Evolutionary conservation across 2,329 filamentous ascomycete species (phyloP).

Genomic region (Aspergillus sp.): DNA sequence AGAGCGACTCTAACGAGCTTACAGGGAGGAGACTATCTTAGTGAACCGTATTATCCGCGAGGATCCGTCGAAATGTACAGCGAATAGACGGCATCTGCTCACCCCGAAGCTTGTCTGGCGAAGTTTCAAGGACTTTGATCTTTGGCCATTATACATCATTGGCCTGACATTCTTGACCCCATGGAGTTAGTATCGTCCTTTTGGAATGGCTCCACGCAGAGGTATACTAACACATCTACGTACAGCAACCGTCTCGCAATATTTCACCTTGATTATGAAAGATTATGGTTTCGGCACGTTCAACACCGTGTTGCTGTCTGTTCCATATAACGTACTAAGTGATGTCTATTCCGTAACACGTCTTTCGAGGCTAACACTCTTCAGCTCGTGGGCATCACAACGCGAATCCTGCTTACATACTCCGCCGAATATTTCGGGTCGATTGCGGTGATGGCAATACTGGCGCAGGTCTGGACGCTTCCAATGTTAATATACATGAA

Average conservation of each 20-base stretch:
- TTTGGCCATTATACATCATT: constrained; percentile 55
- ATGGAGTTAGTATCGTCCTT: constrained; percentile 8
- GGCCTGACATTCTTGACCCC: constrained; percentile 42
- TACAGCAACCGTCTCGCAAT: constrained; percentile 23
- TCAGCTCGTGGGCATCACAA: constrained; percentile 12
- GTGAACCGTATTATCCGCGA: constrained; percentile 59
- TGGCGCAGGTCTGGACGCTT: constrained; percentile 55
- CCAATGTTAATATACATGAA: constrained; percentile 55
- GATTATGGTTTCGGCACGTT: constrained; percentile 57
- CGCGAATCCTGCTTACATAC: constrained; percentile 27
- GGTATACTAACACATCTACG: not conserved
- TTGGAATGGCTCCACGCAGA: not conserved
- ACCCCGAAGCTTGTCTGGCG: constrained; percentile 48
- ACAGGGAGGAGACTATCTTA: constrained; percentile 63
- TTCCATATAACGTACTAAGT: constrained; percentile 40
- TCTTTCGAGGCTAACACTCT: constrained; percentile 3
- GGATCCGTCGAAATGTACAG: constrained; percentile 54
- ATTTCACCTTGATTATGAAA: constrained; percentile 39
- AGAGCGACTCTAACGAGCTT: not conserved
- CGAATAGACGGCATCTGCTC: constrained; percentile 56
- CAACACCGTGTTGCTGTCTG: constrained; percentile 58
- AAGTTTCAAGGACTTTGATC: constrained; percentile 53
- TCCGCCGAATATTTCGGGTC: constrained; percentile 43
- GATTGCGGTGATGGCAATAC: constrained; percentile 50
- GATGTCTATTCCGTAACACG: no score